Evolutionary conservation across 768 basidiomycete genomes (phyloP).

Genomic region (Lactifluus volemus): DNA sequence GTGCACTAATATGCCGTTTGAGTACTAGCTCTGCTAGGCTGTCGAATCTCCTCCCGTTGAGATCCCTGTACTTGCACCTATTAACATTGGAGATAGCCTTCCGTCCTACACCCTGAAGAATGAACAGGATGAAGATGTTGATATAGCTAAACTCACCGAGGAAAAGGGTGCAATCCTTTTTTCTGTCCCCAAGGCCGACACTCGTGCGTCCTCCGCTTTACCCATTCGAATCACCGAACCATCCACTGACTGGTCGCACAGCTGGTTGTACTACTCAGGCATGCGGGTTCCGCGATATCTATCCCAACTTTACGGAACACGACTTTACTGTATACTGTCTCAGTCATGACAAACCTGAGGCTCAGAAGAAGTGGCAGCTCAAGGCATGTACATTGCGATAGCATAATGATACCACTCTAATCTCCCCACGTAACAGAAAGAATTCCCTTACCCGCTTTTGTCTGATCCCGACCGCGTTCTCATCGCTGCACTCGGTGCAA

Average conservation of each 20-base stretch:
- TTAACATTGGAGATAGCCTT: conserved; percentile 68
- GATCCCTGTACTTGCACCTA: conserved; percentile 20
- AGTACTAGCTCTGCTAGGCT: neutral
- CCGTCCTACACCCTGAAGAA: conserved; percentile 74
- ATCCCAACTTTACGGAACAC: conserved; percentile 60
- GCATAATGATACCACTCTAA: neutral
- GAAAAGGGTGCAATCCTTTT: conserved; percentile 78
- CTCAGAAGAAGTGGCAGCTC: conserved; percentile 78
- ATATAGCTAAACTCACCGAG: conserved; percentile 50
- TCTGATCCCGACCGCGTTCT: conserved; percentile 82
- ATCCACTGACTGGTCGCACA: conserved; percentile 24
- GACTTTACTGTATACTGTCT: conserved; percentile 76
- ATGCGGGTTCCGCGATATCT: conserved; percentile 82
- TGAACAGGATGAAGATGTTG: conserved; percentile 74
- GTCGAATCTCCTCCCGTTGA: neutral
- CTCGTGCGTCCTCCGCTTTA: conserved; percentile 42
- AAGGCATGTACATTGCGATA: conserved; percentile 44
- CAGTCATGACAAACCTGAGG: conserved; percentile 65
- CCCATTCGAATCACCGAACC: neutral
- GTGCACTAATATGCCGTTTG: neutral
- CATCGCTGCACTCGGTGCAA: conserved; percentile 73
- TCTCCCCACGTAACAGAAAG: conserved; percentile 42
- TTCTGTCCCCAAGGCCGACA: conserved; percentile 79
- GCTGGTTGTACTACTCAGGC: conserved; percentile 92
- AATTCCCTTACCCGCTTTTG: conserved; percentile 75